Evolutionary conservation across 257 asterid genomes (phyloP).

Genomic region (Jaltomata sinuosa): DNA sequence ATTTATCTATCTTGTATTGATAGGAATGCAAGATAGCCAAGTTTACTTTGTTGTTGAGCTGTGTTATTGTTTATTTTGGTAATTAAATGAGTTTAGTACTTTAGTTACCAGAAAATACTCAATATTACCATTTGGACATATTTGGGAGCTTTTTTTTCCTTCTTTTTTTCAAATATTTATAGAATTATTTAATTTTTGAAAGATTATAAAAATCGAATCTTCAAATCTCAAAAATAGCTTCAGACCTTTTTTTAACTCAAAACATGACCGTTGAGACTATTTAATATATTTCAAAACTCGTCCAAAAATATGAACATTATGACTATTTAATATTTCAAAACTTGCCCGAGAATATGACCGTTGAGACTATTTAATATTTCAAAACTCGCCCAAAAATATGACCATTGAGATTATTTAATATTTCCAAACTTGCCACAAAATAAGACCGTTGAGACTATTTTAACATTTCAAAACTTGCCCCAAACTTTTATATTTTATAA

Average conservation of each 20-base stretch:
- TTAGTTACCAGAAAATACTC: no score
- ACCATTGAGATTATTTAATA: not conserved
- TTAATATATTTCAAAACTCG: no score
- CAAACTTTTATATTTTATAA: no score
- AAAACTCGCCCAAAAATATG: no score
- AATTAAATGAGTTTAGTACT: no score
- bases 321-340: not conserved
- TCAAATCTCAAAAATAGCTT: not conserved
- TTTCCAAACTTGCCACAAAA: not conserved
- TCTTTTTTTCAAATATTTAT: no score
- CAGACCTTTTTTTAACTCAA: not conserved
- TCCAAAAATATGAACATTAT: not conserved
- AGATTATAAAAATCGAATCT: not conserved
- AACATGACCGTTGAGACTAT: not conserved
- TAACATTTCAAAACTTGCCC: no score
- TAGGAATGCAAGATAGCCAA: not conserved
- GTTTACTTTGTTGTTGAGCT: not conserved
- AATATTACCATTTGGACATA: no score
- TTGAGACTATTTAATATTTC: not conserved
- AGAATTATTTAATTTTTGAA: not conserved
- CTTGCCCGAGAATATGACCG: not conserved
- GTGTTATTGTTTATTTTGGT: not conserved
- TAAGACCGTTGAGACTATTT: no score
- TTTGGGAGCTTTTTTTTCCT: no score
- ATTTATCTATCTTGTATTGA: not conserved